phyloP scores from a whole-genome alignment of 495 filamentous ascomycete genomes.

The Penicillium cataractarum region DNA sequence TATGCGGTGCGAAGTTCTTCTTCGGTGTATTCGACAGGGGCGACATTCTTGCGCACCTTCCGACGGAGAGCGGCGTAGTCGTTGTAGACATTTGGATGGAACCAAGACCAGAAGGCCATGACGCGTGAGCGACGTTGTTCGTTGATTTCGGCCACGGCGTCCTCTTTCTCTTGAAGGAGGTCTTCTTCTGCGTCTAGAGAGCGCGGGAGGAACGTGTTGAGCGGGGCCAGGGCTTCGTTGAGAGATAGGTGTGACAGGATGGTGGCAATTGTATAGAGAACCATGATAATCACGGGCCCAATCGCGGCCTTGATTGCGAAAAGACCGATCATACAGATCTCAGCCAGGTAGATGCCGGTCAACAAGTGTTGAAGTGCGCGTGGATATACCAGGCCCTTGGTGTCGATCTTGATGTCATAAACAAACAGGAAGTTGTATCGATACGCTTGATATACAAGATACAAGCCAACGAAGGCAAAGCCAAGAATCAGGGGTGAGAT shows the following conservation, averaged over 20 bases:
- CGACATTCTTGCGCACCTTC: slow-evolving; percentile 65
- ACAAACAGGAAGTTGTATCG: slow-evolving; percentile 92
- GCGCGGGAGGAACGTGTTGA: slow-evolving; percentile 74
- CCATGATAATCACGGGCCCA: slow-evolving; percentile 78
- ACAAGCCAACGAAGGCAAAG: slow-evolving; percentile 78
- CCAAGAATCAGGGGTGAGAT: slow-evolving; percentile 85
- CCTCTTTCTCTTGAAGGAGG: slow-evolving; percentile 39
- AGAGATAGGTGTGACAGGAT: slow-evolving; percentile 77
- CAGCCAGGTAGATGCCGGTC: slow-evolving; percentile 79
- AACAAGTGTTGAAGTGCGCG: slow-evolving; percentile 84
- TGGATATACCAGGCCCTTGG: slow-evolving; percentile 85
- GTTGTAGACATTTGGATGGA: slow-evolving; percentile 75
- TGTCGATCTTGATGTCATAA: slow-evolving; percentile 79
- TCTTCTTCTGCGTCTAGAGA: slow-evolving; percentile 54
- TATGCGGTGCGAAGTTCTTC: slow-evolving; percentile 63
- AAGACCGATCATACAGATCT: slow-evolving; percentile 84
- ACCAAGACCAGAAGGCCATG: slow-evolving; percentile 62
- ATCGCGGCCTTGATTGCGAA: slow-evolving; percentile 70
- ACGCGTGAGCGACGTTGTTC: slow-evolving; percentile 29
- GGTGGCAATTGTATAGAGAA: slow-evolving; percentile 75
- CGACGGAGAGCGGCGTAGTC: slow-evolving; percentile 70
- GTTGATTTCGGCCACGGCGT: slow-evolving; percentile 32
- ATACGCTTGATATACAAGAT: slow-evolving; percentile 85
- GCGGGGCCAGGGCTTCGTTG: slow-evolving; percentile 71
- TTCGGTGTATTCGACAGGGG: slow-evolving; percentile 53